Evolutionary conservation across 2,329 filamentous ascomycete genomes (phyloP), one percentile per base, ranked within the genome.

Genomic region (Cytospora piceicola): DNA sequence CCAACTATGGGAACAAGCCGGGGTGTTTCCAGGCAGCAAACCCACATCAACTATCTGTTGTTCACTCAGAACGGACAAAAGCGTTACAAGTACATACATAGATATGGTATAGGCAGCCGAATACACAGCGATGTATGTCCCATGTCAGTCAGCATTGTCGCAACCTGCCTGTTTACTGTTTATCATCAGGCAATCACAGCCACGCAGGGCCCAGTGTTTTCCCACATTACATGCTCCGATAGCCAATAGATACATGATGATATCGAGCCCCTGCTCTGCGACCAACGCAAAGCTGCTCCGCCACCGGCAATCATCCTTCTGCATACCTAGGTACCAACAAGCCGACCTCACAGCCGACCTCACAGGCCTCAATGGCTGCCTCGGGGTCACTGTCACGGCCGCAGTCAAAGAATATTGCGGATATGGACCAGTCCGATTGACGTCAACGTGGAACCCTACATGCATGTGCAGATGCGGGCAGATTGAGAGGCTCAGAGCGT

Each of bases 271-370:
- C n/a, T 49, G n/a, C n/a, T 22, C n/a, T 24, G 30, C 32, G 24
- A 32, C 27, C 27, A 54, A 27, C 58, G 46, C 58, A 32, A 53
- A 54, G 46, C 29, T 55, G 34, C 59, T 61, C 52, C 60, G 60
- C 60, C 60, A 62, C 22, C 46, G 11, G 46, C 8, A 12, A 20
- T 20, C 24, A 29, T 39, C 58, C 32, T 54, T 20, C 22, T 6
- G n/a, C n/a, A 54, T 15, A 30, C 39, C 17, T n/a, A n/a, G n/a
- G n/a, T n/a, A n/a, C n/a, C n/a, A n/a, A 46, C 27, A 36, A 36
- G 34, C 12, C 29, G 14, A 24, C 6, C 15, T 22, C 20, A 55
- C 29, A 22, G 17, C 11, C 20, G 17, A 20, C 15, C 11, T 4
- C 8, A 46, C 7, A 20, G 8, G 20, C 15, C 46, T 4, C 46